Evolutionary conservation across 306 rosid species (phyloP).

Genomic region (Trifolium pratense): DNA sequence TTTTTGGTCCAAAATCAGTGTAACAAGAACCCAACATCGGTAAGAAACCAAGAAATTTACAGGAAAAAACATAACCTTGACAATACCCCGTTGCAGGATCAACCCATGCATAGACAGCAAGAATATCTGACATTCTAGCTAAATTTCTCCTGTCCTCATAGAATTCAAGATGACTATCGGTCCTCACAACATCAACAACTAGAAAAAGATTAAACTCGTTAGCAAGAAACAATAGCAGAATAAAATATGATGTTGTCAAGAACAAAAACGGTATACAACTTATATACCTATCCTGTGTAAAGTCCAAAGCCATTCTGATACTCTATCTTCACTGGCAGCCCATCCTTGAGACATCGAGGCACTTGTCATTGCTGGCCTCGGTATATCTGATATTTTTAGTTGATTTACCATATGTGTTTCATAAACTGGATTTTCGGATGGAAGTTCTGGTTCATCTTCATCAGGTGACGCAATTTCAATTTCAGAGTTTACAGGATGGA

Average conservation of each 20-base stretch:
- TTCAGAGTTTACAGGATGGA: constrained; percentile 55
- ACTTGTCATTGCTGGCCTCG: constrained; percentile 55
- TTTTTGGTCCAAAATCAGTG: constrained; percentile 32
- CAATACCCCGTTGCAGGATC: constrained; percentile 98
- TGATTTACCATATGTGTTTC: constrained; percentile 54
- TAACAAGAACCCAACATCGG: constrained; percentile 16
- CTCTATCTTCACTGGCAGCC: constrained; percentile 61
- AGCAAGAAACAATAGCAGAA: constrained; percentile 40
- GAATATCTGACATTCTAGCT: constrained; percentile 99
- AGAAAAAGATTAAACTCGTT: constrained; percentile 43
- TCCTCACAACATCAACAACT: constrained; percentile 97
- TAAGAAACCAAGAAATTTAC: constrained; percentile 28
- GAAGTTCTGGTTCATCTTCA: constrained; percentile 51
- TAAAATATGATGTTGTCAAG: constrained; percentile 15
- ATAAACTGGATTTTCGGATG: constrained; percentile 44
- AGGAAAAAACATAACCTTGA: constrained; percentile 71
- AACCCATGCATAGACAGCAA: constrained; percentile 97
- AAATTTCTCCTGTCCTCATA: constrained; percentile 79
- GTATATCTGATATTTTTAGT: constrained; percentile 74
- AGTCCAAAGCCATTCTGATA: constrained; percentile 98
- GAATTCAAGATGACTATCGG: constrained; percentile 94
- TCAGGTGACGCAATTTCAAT: constrained; percentile 60
- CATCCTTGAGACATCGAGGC: constrained; percentile 53
- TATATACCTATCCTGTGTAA: constrained; percentile 84
- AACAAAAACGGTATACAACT: constrained; percentile 12